Evolutionary conservation across 2,329 filamentous ascomycete genomes (phyloP).

Genomic region (Hymenoscyphus linearis): DNA sequence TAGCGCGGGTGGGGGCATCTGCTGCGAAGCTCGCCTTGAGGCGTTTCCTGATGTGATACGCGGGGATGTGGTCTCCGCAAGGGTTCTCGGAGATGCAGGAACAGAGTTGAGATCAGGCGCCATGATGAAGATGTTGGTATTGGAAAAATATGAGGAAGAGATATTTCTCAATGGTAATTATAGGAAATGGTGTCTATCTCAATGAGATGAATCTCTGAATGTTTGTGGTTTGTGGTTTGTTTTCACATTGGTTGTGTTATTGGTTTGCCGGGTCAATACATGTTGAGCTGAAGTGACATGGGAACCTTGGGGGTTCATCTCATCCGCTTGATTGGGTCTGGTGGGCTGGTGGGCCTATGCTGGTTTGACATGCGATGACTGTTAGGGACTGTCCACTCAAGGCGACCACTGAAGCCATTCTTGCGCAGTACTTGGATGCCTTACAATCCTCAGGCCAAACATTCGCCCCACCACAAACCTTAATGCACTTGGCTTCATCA

Average conservation of each 20-base stretch:
- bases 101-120: slow-evolving; percentile 34
- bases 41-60: slow-evolving; percentile 23
- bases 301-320: background rate
- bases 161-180: no score
- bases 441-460: background rate
- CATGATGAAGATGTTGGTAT: slow-evolving; percentile 20
- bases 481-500: background rate
- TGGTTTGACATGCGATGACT: no score
- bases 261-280: background rate
- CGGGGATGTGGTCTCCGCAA: slow-evolving; percentile 19
- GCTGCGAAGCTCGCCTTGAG: slow-evolving; percentile 29
- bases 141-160: background rate
- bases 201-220: background rate
- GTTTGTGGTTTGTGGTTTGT: no score
- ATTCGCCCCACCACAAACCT: background rate
- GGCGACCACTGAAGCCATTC: no score
- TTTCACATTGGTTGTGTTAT: slow-evolving; percentile 1
- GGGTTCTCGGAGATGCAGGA: slow-evolving; percentile 29
- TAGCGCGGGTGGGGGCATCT: slow-evolving; percentile 21
- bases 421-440: background rate
- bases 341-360: no score
- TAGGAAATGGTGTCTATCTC: background rate
- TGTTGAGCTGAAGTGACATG: background rate
- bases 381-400: no score
- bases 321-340: background rate